A percentile compares a stretch with the other conserved stretches of the same genome.
phyloP scores from a whole-genome alignment of 345 rosid genomes.

The Odontarrhena argentea region DNA sequence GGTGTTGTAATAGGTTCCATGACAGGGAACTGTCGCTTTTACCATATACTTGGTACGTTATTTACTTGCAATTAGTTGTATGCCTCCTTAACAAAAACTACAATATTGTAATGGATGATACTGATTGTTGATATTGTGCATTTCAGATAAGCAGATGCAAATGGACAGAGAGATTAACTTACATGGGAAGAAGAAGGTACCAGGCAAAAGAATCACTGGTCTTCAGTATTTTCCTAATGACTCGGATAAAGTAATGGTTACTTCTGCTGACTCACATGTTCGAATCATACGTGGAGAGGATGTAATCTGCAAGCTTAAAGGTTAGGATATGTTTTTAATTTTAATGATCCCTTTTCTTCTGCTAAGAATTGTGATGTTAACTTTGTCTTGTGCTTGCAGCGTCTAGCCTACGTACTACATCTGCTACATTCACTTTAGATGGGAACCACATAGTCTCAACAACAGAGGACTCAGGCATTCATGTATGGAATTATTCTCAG shows the following conservation, averaged over 20 bases:
- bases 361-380: background rate
- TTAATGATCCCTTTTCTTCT: background rate
- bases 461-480: constrained; percentile 58
- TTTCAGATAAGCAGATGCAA: constrained; percentile 59
- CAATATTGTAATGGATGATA: background rate
- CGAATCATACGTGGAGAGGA: constrained; percentile 51
- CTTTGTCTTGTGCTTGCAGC: constrained; percentile 34
- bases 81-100: background rate
- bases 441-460: constrained; percentile 69
- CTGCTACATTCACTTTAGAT: constrained; percentile 60
- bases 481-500: constrained; percentile 57
- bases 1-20: constrained; percentile 68
- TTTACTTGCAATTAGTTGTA: background rate
- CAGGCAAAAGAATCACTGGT: constrained; percentile 72
- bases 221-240: constrained; percentile 59
- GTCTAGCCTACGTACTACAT: constrained; percentile 50
- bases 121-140: background rate
- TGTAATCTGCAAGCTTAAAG: constrained; percentile 63
- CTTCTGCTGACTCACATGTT: constrained; percentile 71
- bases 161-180: constrained; percentile 60
- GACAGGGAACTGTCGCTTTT: constrained; percentile 63
- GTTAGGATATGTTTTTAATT: constrained; percentile 29
- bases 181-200: constrained; percentile 67
- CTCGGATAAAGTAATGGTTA: constrained; percentile 59
- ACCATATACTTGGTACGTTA: constrained; percentile 53